These are phyloP conservation scores for Lyophyllum atratum DNA, from an alignment of 768 basidiomycete genomes.

Conservation along the genomic window DNA sequence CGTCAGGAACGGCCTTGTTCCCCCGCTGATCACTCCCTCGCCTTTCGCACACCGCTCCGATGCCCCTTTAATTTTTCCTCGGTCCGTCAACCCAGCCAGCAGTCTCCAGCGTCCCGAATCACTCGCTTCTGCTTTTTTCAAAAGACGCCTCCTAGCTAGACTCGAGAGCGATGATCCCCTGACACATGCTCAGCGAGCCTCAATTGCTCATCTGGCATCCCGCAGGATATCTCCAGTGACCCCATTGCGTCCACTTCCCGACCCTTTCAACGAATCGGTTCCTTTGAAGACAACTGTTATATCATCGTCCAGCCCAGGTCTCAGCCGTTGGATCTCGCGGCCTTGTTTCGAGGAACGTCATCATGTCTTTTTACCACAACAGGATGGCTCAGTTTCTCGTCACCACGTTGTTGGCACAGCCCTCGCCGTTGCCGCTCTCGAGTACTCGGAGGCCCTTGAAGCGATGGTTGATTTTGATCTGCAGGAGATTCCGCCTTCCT, in stretches of 20 bases:
- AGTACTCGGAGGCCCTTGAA: slow-evolving; percentile 70
- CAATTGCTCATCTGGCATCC: slow-evolving; percentile 46
- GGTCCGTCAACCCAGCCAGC: slow-evolving; percentile 49
- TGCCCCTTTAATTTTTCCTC: slow-evolving; percentile 46
- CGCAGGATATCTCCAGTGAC: slow-evolving; percentile 27
- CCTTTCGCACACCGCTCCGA: slow-evolving; percentile 48
- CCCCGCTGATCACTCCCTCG: slow-evolving; percentile 41
- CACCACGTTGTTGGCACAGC: slow-evolving; percentile 48
- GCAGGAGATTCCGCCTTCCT: slow-evolving; percentile 22
- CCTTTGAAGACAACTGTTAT: slow-evolving; percentile 32
- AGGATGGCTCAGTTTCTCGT: slow-evolving; percentile 35
- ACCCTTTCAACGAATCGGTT: slow-evolving; percentile 34
- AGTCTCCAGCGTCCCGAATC: slow-evolving; percentile 38
- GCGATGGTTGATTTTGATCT: slow-evolving; percentile 56
- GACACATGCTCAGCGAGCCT: slow-evolving; percentile 39
- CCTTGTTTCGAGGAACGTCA: slow-evolving; percentile 78
- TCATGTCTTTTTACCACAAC: slow-evolving; percentile 50
- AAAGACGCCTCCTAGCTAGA: slow-evolving; percentile 48
- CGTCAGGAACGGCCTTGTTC: slow-evolving; percentile 48
- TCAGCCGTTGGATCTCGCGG: slow-evolving; percentile 70
- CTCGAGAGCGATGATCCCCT: slow-evolving; percentile 37
- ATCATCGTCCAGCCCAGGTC: slow-evolving; percentile 50
- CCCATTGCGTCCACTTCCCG: slow-evolving; percentile 23
- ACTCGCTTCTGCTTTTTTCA: slow-evolving; percentile 49
- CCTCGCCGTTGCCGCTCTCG: slow-evolving; percentile 69